These are phyloP conservation scores for Carpinus viminea DNA, from an alignment of 306 rosid genomes.

Conservation along the genomic window DNA sequence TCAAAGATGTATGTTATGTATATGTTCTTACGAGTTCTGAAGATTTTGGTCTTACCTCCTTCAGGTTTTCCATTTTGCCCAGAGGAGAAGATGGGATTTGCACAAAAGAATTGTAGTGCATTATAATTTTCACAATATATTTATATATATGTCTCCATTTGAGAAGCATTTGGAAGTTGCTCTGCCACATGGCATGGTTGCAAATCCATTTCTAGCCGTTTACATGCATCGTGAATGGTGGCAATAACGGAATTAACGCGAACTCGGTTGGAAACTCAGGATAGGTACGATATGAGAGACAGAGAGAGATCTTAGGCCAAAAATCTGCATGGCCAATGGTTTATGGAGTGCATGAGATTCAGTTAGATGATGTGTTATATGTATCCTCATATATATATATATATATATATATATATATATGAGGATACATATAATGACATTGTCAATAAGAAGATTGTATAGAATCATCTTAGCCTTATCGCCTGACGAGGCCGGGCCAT, in stretches of 20 bases:
- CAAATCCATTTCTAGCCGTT: slow-evolving; percentile 8
- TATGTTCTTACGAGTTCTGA: background rate
- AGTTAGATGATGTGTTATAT: too few relatives aligned
- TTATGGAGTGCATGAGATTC: background rate
- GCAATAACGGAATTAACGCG: slow-evolving; percentile 14
- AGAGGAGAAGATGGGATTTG: slow-evolving; percentile 23
- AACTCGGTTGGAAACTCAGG: slow-evolving; percentile 26
- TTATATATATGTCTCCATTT: slow-evolving; percentile 1
- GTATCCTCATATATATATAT: too few relatives aligned
- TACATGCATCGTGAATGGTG: slow-evolving; percentile 1
- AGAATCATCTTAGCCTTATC: too few relatives aligned
- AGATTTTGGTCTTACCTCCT: slow-evolving; percentile 28
- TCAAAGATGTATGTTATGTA: too few relatives aligned
- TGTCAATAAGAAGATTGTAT: too few relatives aligned
- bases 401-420: too few relatives aligned
- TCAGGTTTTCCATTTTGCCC: slow-evolving; percentile 32
- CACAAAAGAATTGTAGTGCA: slow-evolving; percentile 7
- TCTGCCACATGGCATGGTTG: slow-evolving; percentile 19
- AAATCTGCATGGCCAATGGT: slow-evolving; percentile 35
- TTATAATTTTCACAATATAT: slow-evolving; percentile 8
- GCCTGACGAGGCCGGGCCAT: too few relatives aligned
- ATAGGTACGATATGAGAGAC: slow-evolving; percentile 13
- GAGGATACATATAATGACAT: too few relatives aligned
- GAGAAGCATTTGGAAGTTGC: slow-evolving; percentile 9
- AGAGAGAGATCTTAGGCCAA: slow-evolving; percentile 23